Base-by-base conservation (phyloP, 2,329 filamentous ascomycete genomes). In the Exophiala sideris region DNA sequence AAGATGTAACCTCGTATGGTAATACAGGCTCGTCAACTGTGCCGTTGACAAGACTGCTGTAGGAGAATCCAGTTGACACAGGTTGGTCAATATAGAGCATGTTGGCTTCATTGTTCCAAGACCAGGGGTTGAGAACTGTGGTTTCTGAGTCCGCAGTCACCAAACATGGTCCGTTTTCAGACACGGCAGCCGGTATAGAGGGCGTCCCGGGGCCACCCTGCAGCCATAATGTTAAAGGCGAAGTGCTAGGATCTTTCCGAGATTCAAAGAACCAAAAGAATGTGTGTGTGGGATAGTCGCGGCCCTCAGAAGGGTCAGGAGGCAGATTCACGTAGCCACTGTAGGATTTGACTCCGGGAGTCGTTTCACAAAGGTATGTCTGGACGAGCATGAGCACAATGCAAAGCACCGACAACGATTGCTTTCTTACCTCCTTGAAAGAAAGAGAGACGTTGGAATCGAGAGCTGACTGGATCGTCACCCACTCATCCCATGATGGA, bases 51-150 rank as follows among this genome's bases (percentile, higher is more conserved):
- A 65, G 66, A 1, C 68, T 59, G 53, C 75, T 73, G 64, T 83
- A 84, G 4, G 77, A 81, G 61, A 84, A 79, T 0, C 82, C 82
- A 3, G 80, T 77, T 45, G 79, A 76, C 10, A 75, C 77, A 12
- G 81, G 86, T 66, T 88, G 80, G 60, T 88, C 85, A 59, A 88
- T 79, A 67, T 85, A 88, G 6, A 88, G 78, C 44, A 67, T 65
- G 35, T 67, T 67, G 52, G 50, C 79, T 20, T 79, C 76, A 58
- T 81, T 80, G 53, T 81, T 83, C 81, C 83, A 87, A 1, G 81
- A 81, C 69, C 79, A 82, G 0, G 81, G 79, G 60, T 86, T 86
- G 14, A 73, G 60, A n/a, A 67, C 66, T 0, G 76, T 76, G 12
- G 66, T 68, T 64, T 81, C 79, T 40, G 76, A 78, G 38, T 81